Percentiles rank a stretch among this genome's conserved stretches.
These are phyloP conservation scores for Carex cristatella DNA, from an alignment of 176 grass and related monocot genomes.

Conservation along the genomic window DNA sequence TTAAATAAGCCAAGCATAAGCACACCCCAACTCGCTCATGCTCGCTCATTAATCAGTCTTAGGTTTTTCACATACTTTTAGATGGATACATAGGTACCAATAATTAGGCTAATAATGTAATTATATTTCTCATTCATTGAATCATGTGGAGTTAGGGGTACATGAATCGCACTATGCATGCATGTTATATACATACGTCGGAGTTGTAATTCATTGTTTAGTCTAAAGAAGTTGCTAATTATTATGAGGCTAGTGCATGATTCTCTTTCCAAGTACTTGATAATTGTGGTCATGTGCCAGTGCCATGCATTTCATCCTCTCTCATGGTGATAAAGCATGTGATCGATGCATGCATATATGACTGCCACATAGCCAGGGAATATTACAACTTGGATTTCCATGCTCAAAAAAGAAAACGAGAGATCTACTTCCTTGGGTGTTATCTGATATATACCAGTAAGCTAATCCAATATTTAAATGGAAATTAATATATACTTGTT, in stretches of 20 bases:
- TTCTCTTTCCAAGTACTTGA: slow-evolving; percentile 12
- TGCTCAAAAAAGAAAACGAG: slow-evolving; percentile 15
- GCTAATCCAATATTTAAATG: not conserved
- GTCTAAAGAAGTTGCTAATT: slow-evolving; percentile 11
- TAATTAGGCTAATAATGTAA: not conserved
- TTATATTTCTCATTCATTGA: not conserved
- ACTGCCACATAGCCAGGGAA: slow-evolving; percentile 3
- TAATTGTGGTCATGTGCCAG: slow-evolving; percentile 12
- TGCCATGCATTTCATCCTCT: slow-evolving; percentile 5
- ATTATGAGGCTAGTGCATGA: slow-evolving; percentile 4
- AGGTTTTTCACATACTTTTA: not conserved
- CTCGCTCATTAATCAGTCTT: too few species aligned
- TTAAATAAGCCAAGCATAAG: too few species aligned
- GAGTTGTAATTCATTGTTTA: slow-evolving; percentile 15
- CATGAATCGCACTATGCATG: slow-evolving; percentile 9
- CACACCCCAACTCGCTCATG: too few species aligned
- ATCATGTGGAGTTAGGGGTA: slow-evolving; percentile 9
- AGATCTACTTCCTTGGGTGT: not conserved
- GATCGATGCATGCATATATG: slow-evolving; percentile 3
- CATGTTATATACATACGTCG: slow-evolving; percentile 2
- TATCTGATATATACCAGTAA: not conserved
- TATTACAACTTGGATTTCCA: slow-evolving; percentile 23
- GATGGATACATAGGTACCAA: not conserved
- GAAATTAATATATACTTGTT: not conserved
- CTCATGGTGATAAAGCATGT: slow-evolving; percentile 21